Evolutionary conservation across 2,329 filamentous ascomycete genomes (phyloP).

Genomic region (Aschersonia sp.): DNA sequence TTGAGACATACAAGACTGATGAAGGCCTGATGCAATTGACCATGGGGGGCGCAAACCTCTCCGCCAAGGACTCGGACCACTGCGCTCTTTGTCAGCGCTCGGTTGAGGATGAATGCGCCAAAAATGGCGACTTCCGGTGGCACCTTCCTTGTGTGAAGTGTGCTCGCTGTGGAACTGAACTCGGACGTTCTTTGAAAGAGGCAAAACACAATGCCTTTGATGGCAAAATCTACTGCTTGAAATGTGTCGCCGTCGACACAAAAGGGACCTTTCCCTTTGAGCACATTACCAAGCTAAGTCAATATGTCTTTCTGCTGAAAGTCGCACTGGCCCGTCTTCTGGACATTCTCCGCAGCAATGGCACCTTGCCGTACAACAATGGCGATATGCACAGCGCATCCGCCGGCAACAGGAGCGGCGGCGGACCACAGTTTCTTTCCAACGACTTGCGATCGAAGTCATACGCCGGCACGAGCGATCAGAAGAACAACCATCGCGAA

Average conservation of each 20-base stretch:
- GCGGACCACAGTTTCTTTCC: slow-evolving; percentile 28
- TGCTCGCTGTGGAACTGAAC: slow-evolving; percentile 45
- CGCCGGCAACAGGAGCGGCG: slow-evolving; percentile 3
- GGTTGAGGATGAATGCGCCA: slow-evolving; percentile 87
- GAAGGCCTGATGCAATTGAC: slow-evolving; percentile 55
- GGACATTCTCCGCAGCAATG: slow-evolving; percentile 71
- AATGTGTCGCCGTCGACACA: slow-evolving; percentile 44
- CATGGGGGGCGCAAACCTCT: slow-evolving; percentile 48
- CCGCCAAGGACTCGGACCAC: slow-evolving; percentile 68
- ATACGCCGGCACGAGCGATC: slow-evolving; percentile 40
- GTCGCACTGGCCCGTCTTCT: slow-evolving; percentile 83
- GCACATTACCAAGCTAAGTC: slow-evolving; percentile 71
- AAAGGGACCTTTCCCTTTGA: slow-evolving; percentile 45
- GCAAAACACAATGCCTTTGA: slow-evolving; percentile 57
- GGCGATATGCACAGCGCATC: slow-evolving; percentile 32
- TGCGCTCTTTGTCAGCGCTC: slow-evolving; percentile 70
- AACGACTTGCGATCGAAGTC: slow-evolving; percentile 62
- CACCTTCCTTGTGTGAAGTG: slow-evolving; percentile 75
- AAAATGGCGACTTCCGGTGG: slow-evolving; percentile 62
- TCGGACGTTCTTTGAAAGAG: slow-evolving; percentile 53
- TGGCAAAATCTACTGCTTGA: slow-evolving; percentile 54
- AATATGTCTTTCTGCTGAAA: slow-evolving; percentile 85
- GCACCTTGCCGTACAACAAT: slow-evolving; percentile 63
- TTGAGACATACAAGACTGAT: slow-evolving; percentile 63
- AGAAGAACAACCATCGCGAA: slow-evolving; percentile 39